Base-by-base conservation (phyloP, 768 basidiomycete species). In the Pleurotus tuber-regium region DNA sequence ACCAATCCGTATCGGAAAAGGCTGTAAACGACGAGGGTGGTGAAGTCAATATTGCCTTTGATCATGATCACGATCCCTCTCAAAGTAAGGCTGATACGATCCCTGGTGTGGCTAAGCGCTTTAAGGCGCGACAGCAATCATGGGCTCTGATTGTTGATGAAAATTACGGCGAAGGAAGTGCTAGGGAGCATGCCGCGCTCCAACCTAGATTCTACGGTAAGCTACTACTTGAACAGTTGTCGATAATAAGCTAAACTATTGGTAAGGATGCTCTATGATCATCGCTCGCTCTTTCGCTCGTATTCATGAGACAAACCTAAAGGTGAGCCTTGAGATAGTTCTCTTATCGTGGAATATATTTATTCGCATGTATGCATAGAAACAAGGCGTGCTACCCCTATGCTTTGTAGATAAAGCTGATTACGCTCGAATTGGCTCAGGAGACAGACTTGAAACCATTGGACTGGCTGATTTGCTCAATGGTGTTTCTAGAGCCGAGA, bases 161-260 rank as follows among this genome's bases (percentile, higher is more conserved):
- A 7, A 97, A 96, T 64, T 96, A 98, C 64, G 97, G 97, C 2
- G 97, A 99, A 67, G 97, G 97, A 24, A 95, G 92, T 60, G 97
- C 97, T 6, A 83, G 97, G 50, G 97, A 99, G 69, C 97, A 99
- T 66, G 97, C 97, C 29, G 94, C 97, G 18, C 76, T 99, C 28
- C 96, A 98, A 64, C 97, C 97, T 21, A 82, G 97, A 16, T 97
- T 94, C 72, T 94, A 92, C 58, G 92, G 89, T 86, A 60, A 38
- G 69, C 58, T 35, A 2, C 14, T 48, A 8, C 18, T 21, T 18
- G 3, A 7, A 10, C 2, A 48, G 14, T 47, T 18, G 33, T 47
- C 16, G 2, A 21, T 39, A 50, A 19, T 36, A 51, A 16, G 1
- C 42, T 46, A 12, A 31, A 25, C 10, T 30, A 23, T 29, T n/a